phyloP scores from a whole-genome alignment of 352 stramenopile genomes.

The Blastocystis sp. region DNA sequence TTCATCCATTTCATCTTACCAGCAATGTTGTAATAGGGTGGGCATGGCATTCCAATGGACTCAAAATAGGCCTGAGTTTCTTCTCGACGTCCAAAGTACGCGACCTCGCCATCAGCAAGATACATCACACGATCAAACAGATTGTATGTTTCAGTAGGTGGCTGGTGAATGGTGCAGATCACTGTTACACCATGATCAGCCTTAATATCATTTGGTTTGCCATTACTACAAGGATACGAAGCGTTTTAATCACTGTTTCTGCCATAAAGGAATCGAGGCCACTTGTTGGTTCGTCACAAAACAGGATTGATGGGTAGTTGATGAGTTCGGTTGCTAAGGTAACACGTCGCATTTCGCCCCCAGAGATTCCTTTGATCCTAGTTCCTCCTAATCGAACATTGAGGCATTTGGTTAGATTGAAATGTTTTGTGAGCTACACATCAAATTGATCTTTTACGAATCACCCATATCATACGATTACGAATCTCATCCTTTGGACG shows the following conservation, averaged over 20 bases:
- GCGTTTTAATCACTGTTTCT: slow-evolving; percentile 38
- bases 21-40: slow-evolving; percentile 43
- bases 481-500: background rate
- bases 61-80: background rate
- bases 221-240: background rate
- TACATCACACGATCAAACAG: slow-evolving; percentile 50
- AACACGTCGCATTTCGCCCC: slow-evolving; percentile 49
- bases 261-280: slow-evolving; percentile 60
- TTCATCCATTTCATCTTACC: background rate
- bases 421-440: slow-evolving; percentile 31
- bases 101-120: slow-evolving; percentile 38
- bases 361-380: slow-evolving; percentile 50
- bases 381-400: slow-evolving; percentile 26
- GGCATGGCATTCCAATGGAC: slow-evolving; percentile 42
- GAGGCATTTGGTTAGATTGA: slow-evolving; percentile 36
- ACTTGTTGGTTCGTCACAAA: slow-evolving; percentile 54
- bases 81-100: slow-evolving; percentile 9
- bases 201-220: background rate
- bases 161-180: slow-evolving; percentile 55
- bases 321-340: slow-evolving; percentile 53
- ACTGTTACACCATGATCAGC: slow-evolving; percentile 43
- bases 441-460: background rate
- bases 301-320: slow-evolving; percentile 48
- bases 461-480: slow-evolving; percentile 24
- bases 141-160: slow-evolving; percentile 35